A percentile compares a stretch with the other conserved stretches of the same genome.
phyloP scores from a whole-genome alignment of 116 monocot species.

The Thalassia testudinum region DNA sequence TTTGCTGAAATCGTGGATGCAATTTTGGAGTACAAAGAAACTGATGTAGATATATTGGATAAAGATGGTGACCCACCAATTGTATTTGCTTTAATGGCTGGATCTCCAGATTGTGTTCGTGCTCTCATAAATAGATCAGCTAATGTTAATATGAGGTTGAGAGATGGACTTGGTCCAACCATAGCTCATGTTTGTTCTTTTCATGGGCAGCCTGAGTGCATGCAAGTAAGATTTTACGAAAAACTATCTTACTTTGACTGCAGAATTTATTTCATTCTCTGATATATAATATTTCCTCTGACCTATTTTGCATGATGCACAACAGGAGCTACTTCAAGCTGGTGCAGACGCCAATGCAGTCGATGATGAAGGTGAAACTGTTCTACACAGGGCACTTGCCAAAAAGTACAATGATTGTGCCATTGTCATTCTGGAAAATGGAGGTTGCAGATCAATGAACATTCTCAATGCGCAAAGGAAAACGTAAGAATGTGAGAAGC shows the following conservation, averaged over 20 bases:
- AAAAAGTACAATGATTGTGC: constrained; percentile 82
- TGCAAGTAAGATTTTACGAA: constrained; percentile 44
- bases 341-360: constrained; percentile 91
- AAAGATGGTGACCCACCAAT: constrained; percentile 90
- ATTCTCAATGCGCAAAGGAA: constrained; percentile 64
- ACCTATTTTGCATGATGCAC: neutral
- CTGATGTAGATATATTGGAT: constrained; percentile 74
- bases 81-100: constrained; percentile 82
- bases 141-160: constrained; percentile 43
- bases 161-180: constrained; percentile 60
- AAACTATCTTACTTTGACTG: neutral
- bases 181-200: constrained; percentile 85
- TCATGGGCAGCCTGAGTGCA: constrained; percentile 95
- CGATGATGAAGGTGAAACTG: constrained; percentile 92
- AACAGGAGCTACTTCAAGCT: constrained; percentile 74
- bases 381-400: constrained; percentile 74
- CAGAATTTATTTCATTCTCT: neutral
- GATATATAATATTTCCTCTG: neutral
- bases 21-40: constrained; percentile 68
- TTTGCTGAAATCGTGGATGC: constrained; percentile 67
- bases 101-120: constrained; percentile 65
- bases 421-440: constrained; percentile 78
- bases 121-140: constrained; percentile 69
- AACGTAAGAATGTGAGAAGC: constrained; percentile 45
- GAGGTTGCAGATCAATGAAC: constrained; percentile 89